Percentiles rank a stretch among this genome's conserved stretches.
phyloP scores from a whole-genome alignment of 2,329 filamentous ascomycete genomes.

The Pseudogymnoascus sp. region DNA sequence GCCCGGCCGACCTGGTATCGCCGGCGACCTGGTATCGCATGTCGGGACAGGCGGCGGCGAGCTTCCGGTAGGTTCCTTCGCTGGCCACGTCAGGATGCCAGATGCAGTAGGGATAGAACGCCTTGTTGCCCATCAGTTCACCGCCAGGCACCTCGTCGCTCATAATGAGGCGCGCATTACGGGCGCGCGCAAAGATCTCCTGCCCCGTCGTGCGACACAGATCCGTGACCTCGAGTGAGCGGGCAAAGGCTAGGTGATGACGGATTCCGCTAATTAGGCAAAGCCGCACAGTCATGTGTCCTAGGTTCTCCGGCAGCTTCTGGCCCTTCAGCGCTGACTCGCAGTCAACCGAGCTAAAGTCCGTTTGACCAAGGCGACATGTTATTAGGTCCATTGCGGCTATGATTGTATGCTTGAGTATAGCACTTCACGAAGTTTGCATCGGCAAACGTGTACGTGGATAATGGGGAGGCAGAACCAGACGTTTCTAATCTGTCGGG shows the following conservation, averaged over 20 bases:
- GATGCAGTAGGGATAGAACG: constrained; percentile 36
- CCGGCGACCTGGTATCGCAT: constrained; percentile 37
- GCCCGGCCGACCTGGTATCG: constrained; percentile 36
- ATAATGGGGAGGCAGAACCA: neutral
- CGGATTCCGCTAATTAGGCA: constrained; percentile 16
- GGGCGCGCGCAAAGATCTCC: constrained; percentile 18
- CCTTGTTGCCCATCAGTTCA: constrained; percentile 17
- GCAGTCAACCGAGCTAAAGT: constrained; percentile 33
- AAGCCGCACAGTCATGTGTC: neutral
- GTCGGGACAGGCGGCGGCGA: constrained; percentile 30
- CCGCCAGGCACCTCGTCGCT: constrained; percentile 32
- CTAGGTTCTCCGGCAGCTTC: constrained; percentile 45
- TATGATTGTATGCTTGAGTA: neutral
- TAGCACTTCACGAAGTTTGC: neutral
- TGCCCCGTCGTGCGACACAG: neutral
- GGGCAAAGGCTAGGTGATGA: constrained; percentile 12
- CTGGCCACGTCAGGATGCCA: constrained; percentile 36
- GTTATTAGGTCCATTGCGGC: neutral
- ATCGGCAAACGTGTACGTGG: neutral
- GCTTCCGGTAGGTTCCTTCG: constrained; percentile 33
- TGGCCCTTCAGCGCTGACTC: constrained; percentile 47
- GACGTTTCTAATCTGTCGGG: neutral
- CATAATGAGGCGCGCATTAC: constrained; percentile 35
- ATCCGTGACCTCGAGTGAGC: constrained; percentile 2
- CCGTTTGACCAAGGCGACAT: neutral